Base-by-base conservation (phyloP, 345 rosid genomes). In the Noccaea bulbosa region DNA sequence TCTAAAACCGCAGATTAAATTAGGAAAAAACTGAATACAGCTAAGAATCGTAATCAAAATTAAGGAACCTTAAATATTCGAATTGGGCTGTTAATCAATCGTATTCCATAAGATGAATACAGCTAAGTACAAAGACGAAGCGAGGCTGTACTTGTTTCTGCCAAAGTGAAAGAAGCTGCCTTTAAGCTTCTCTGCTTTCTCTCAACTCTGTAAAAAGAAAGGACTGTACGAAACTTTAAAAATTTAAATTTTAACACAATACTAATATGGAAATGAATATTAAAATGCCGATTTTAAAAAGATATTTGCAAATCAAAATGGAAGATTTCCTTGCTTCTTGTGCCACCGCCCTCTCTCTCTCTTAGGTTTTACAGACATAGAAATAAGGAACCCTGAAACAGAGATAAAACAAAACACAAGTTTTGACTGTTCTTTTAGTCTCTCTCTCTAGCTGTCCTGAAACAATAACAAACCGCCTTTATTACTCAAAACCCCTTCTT, bases 391-490 rank as follows among this genome's bases (percentile, higher is more conserved):
- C 73, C 53, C 69, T 71, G 72, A 72, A 53, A 78, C 66, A 78
- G 67, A 72, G 71, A 68, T 17, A 67, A 72, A 71, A 77, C 69
- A 71, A 76, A 62, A 71, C 75, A 73, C 68, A 77, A 76, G 79
- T 69, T 48, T 55, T 76, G 74, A 77, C 70, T 70, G 67, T 67
- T 55, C 71, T 81, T 68, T 11, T 49, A 37, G 35, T 39, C 33
- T 67, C 12, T 51, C 50, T 69, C 52, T 80, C 49, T 79, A 50
- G 46, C 75, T 69, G 24, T 47, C 39, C 60, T 61, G 12, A 2
- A 47, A 40, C 70, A 69, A 54, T 74, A 76, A 52, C 81, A 79
- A 20, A 81, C 82, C 71, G 40, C 58, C 84, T 81, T 80, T 74
- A 81, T 75, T 67, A 75, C 73, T 61, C 57, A 61, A 34, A 44